Percentiles rank a stretch among this genome's conserved stretches.
Evolutionary conservation across 2,329 filamentous ascomycete species (phyloP).

Genomic region (Chaetothyriales sp.): DNA sequence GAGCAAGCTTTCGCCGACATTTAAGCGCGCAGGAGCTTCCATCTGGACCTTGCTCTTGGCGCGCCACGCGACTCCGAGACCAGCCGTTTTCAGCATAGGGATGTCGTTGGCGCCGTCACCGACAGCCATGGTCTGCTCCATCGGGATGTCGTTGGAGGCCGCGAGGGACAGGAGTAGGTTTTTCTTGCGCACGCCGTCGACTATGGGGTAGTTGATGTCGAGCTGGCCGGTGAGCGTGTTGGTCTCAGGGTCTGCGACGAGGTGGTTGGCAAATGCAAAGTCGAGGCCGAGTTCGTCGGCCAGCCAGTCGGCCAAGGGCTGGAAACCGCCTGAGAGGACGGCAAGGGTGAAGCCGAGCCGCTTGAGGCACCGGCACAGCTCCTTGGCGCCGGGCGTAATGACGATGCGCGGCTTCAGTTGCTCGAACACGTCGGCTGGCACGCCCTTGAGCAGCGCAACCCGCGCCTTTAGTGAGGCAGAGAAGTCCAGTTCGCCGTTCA

Average conservation of each 20-base stretch:
- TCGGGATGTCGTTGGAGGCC: constrained; percentile 38
- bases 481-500: constrained; percentile 94
- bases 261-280: constrained; percentile 71
- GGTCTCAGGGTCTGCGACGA: constrained; percentile 35
- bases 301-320: constrained; percentile 77
- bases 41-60: constrained; percentile 52
- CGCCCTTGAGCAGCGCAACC: constrained; percentile 66
- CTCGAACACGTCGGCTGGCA: constrained; percentile 66
- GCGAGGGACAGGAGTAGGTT: constrained; percentile 43
- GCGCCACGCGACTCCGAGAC: constrained; percentile 49
- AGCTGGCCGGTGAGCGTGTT: constrained; percentile 45
- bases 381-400: constrained; percentile 66
- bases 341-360: constrained; percentile 73
- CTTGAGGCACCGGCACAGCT: constrained; percentile 62
- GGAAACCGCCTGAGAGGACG: constrained; percentile 84
- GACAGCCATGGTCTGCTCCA: constrained; percentile 44
- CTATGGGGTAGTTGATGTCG: constrained; percentile 39
- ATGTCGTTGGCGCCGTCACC: constrained; percentile 55
- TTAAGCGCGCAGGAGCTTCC: constrained; percentile 46
- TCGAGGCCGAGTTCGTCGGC: constrained; percentile 69
- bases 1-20: constrained; percentile 39
- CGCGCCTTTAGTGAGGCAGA: constrained; percentile 68
- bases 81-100: constrained; percentile 50
- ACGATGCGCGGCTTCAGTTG: constrained; percentile 61
- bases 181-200: constrained; percentile 46